Evolutionary conservation across 352 stramenopile genomes (phyloP), one percentile per base, ranked within the genome.

Genomic region (Globisporangium cylindrosporum): DNA sequence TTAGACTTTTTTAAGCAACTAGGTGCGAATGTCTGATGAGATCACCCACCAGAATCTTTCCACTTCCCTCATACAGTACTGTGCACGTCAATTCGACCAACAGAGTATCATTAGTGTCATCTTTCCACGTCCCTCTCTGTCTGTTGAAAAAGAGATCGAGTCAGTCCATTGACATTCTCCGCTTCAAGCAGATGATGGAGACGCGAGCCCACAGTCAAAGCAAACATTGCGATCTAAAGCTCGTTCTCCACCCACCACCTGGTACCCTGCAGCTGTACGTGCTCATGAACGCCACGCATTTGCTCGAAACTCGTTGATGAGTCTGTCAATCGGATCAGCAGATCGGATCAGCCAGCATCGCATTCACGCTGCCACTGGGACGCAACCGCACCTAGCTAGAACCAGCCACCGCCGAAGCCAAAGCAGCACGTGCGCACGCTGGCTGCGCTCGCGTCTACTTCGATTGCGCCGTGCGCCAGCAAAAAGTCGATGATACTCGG

Each of bases 401-500:
- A 49, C 15, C 41, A 49, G 41, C 14, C 41, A 6, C 41, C 41
- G 0, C 49, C 49, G 27, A 56, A 68, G 29, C 57, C 64, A 14
- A 65, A 60, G 34, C 65, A 70, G 57, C 65, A 70, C 46, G 65
- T 22, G 43, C 65, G 65, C 34, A 70, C 57, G n/a, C n/a, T 58
- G 0, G 32, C 64, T 15, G 65, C 65, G 34, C 20, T 70, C 43
- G 58, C 48, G 32, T 70, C 65, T 22, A 59, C 34, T 27, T 70
- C 65, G 15, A 70, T 70, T 22, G 65, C 65, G 22, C 65, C 65
- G 58, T 65, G 58, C 29, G 18, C 57, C 12, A 66, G 46, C 41
- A 71, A 7, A 32, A 71, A 71, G 14, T 71, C 66, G 29, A 71
- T 62, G 51, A 71, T 71, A 27, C 62, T 55, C 27, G 66, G 58